Evolutionary conservation across 805 yeast species (phyloP).

Genomic region (Starmerella floris): DNA sequence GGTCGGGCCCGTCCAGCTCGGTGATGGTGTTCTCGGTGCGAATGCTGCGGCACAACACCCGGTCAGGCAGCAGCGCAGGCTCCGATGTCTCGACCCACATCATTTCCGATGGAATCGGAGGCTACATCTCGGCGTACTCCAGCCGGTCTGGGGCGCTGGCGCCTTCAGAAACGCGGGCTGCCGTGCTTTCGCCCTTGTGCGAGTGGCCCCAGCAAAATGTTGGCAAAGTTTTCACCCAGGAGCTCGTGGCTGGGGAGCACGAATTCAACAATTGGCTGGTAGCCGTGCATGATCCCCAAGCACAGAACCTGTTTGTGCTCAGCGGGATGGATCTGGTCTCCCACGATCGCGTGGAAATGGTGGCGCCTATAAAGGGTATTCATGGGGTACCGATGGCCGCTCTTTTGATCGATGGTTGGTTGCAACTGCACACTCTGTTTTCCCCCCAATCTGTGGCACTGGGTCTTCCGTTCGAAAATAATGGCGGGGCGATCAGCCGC

Average conservation of each 20-base stretch:
- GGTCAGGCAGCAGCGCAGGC: background rate
- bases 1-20: background rate
- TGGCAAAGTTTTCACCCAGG: slow-evolving; percentile 11
- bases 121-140: background rate
- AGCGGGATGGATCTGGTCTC: slow-evolving; percentile 5
- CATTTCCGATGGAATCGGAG: background rate
- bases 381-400: slow-evolving; percentile 6
- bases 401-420: background rate
- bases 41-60: background rate
- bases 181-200: slow-evolving; percentile 7
- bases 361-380: slow-evolving; percentile 9
- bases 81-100: background rate
- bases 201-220: slow-evolving; percentile 11
- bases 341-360: slow-evolving; percentile 4
- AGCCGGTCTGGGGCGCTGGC: background rate
- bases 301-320: slow-evolving; percentile 2
- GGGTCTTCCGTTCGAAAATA: slow-evolving; percentile 2
- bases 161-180: slow-evolving; percentile 3
- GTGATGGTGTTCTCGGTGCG: background rate
- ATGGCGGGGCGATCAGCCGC: background rate
- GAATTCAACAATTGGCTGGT: background rate
- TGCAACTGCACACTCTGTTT: slow-evolving; percentile 2
- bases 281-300: slow-evolving; percentile 8
- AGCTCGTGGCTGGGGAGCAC: background rate
- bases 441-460: slow-evolving; percentile 6